Evolutionary conservation across 208 protist genomes (phyloP), one percentile per base, ranked within the genome.

Genomic region (Leishmania aethiopica): DNA sequence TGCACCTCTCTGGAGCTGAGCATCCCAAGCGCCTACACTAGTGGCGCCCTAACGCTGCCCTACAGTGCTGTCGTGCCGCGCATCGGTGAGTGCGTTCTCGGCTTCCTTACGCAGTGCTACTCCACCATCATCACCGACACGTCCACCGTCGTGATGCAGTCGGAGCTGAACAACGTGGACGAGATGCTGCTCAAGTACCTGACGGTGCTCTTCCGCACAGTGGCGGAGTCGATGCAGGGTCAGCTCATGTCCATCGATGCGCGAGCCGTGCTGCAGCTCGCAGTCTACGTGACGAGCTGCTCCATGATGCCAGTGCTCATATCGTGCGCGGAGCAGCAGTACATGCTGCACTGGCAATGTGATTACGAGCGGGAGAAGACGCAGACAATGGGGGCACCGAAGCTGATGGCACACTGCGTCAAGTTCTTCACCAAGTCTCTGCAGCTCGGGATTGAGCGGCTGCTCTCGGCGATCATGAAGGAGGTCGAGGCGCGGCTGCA

Each of bases 111-210:
- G 17, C 85, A 89, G 72, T 97, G 93, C 88, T 95, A 95, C 86
- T 84, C 89, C 69, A 89, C 96, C n/a, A 90, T 96, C 71, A 86
- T 91, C 71, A 90, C 86, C 42, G 90, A 96, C 76, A 75, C 84
- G 15, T 86, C 79, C 40, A 85, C 90, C 4, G 91, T 88, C 25
- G 87, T 94, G 70, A 93, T 91, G 66, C 93, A 94, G 79, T 97
- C 95, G 40, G 93, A 97, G 85, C 85, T 96, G 66, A 98, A 98
- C 86, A 97, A 97, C 83, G 89, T 94, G 70, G 95, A 98, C 78
- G 93, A 96, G 72, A 98, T 98, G 95, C 79, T 98, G 64, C 87
- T 98, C 59, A 97, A 97, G 86, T 98, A 97, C 80, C 75, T 98
- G 32, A 92, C 91, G 2, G 93, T 98, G 32, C 85, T 97, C 40